phyloP scores from a whole-genome alignment of 2,329 filamentous ascomycete genomes.

The Exutisphaerella laricina region DNA sequence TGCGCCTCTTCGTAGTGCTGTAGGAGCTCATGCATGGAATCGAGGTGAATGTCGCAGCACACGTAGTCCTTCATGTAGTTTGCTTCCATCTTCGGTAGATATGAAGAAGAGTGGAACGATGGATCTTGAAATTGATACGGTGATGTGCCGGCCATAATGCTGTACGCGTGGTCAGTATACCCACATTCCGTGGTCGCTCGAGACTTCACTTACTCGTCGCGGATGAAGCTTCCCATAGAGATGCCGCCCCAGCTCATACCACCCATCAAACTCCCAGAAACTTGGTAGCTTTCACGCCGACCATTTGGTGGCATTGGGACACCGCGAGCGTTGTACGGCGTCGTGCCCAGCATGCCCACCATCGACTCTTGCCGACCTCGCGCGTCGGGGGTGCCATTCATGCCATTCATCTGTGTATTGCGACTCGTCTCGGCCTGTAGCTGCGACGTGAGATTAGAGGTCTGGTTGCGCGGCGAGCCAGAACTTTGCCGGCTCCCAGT shows the following conservation, averaged over 20 bases:
- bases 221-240: slow-evolving; percentile 93
- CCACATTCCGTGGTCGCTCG: too few species aligned
- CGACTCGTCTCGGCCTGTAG: slow-evolving; percentile 46
- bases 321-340: slow-evolving; percentile 54
- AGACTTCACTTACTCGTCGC: slow-evolving; percentile 96
- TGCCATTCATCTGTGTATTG: slow-evolving; percentile 26
- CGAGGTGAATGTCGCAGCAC: slow-evolving; percentile 84
- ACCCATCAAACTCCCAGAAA: slow-evolving; percentile 56
- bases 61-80: slow-evolving; percentile 97
- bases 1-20: slow-evolving; percentile 97
- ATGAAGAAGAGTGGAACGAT: slow-evolving; percentile 61
- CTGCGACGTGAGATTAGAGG: slow-evolving; percentile 58
- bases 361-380: slow-evolving; percentile 51
- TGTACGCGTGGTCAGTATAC: too few species aligned
- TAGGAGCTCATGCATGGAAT: slow-evolving; percentile 87
- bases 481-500: slow-evolving; percentile 45
- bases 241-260: slow-evolving; percentile 97
- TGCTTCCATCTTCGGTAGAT: slow-evolving; percentile 55
- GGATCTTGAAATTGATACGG: slow-evolving; percentile 82
- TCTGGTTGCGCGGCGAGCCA: slow-evolving; percentile 56
- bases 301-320: slow-evolving; percentile 54
- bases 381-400: slow-evolving; percentile 21
- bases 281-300: slow-evolving; percentile 51
- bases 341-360: slow-evolving; percentile 41
- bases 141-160: slow-evolving; percentile 95